These are phyloP conservation scores for Trypanosoma congolense DNA, from an alignment of 208 protist genomes.

Conservation along the genomic window DNA sequence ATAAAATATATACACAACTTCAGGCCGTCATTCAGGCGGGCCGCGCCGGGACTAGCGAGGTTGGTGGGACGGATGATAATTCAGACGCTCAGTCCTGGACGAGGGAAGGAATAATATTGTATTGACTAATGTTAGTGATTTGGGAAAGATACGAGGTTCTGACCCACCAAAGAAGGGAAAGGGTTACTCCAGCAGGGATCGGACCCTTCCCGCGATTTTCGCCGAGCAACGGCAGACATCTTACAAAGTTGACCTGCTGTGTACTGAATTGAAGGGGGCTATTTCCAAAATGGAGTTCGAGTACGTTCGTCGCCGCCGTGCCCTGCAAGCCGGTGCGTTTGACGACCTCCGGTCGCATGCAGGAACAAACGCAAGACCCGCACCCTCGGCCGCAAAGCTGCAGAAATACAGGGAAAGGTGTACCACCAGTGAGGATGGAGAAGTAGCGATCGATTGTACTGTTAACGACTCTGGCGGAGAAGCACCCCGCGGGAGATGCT, in stretches of 20 bases:
- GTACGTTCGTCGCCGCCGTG: constrained; percentile 9
- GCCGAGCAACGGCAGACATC: constrained; percentile 33
- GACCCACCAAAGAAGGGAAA: too few species aligned
- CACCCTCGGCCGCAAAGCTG: neutral
- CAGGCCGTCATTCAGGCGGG: neutral
- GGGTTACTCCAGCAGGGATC: constrained; percentile 27
- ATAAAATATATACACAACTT: neutral
- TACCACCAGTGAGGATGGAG: neutral
- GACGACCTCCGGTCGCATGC: neutral
- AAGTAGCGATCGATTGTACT: neutral
- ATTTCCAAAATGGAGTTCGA: constrained; percentile 29
- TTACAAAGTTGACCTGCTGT: constrained; percentile 21
- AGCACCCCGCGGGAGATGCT: neutral
- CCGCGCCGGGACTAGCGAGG: neutral
- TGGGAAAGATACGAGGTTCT: too few species aligned
- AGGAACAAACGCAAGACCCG: neutral
- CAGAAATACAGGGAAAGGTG: neutral
- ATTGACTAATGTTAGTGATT: neutral
- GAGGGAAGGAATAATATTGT: neutral
- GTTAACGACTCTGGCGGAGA: neutral
- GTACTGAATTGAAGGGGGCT: constrained; percentile 25
- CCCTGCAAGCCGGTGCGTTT: neutral
- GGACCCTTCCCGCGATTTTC: constrained; percentile 47
- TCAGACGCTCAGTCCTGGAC: neutral
- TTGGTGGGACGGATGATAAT: neutral